Conservation (phyloP, 129 eudicot species). For the Centaurea solstitialis region DNA sequence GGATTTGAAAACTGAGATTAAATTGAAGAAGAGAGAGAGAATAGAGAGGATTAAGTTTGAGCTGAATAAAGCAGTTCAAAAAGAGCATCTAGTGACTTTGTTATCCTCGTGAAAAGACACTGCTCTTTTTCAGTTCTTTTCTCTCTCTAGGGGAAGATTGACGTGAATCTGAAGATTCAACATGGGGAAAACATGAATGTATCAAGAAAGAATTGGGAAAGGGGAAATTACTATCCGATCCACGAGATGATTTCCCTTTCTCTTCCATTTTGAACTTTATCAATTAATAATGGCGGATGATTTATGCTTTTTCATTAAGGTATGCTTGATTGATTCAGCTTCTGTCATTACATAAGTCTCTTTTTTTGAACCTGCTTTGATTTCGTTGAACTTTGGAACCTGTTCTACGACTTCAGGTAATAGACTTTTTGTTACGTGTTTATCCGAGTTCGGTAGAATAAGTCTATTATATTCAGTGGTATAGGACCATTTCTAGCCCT, state of each 20-base stretch:
- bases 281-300: constrained; percentile 49
- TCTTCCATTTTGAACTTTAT: constrained; percentile 29
- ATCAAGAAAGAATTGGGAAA: constrained; percentile 47
- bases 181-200: constrained; percentile 42
- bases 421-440: constrained; percentile 12
- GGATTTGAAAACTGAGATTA: neutral
- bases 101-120: constrained; percentile 39
- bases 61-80: constrained; percentile 13
- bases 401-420: constrained; percentile 16
- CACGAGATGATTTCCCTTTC: constrained; percentile 23
- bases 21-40: neutral
- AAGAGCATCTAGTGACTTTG: constrained; percentile 23
- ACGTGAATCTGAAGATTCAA: constrained; percentile 22
- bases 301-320: constrained; percentile 54
- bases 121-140: constrained; percentile 9
- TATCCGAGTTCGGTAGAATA: neutral
- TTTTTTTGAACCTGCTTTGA: neutral
- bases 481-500: constrained; percentile 1
- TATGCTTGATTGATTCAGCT: constrained; percentile 26
- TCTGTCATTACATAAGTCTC: neutral
- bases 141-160: constrained; percentile 26
- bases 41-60: constrained; percentile 8
- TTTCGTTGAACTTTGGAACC: constrained; percentile 1
- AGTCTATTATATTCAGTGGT: neutral
- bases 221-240: constrained; percentile 25